These are phyloP conservation scores for Chalciporus sphaerocephalus DNA, from an alignment of 768 basidiomycete species.

Conservation along the genomic window DNA sequence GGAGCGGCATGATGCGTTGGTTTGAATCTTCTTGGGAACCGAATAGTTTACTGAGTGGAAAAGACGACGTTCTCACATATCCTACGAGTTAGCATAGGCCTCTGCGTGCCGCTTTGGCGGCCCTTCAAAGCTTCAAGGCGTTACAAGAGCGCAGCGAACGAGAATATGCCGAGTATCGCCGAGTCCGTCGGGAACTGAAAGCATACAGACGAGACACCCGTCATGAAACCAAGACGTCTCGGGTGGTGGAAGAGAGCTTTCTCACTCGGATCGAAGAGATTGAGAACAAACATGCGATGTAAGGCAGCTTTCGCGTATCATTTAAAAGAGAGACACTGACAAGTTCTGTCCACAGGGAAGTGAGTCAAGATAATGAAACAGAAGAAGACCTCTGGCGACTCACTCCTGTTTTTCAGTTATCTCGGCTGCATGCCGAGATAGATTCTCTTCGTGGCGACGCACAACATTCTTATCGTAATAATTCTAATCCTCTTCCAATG, in stretches of 20 bases:
- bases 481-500: constrained; percentile 48
- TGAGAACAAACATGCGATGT: constrained; percentile 26
- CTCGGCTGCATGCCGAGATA: constrained; percentile 34
- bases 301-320: constrained; percentile 10
- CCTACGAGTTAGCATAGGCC: constrained; percentile 30
- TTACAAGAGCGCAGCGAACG: constrained; percentile 34
- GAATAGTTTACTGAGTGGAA: constrained; percentile 15
- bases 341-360: constrained; percentile 21
- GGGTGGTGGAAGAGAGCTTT: constrained; percentile 36
- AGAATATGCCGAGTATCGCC: constrained; percentile 30
- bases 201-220: constrained; percentile 25
- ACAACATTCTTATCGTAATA: constrained; percentile 29
- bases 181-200: constrained; percentile 30
- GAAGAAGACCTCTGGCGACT: constrained; percentile 12
- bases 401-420: constrained; percentile 26
- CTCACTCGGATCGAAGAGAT: constrained; percentile 32
- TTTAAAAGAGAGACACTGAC: constrained; percentile 10
- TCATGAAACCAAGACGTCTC: constrained; percentile 34
- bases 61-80: constrained; percentile 18
- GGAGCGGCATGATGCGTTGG: not conserved
- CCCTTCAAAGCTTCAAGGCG: constrained; percentile 38
- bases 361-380: constrained; percentile 18
- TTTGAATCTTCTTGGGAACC: constrained; percentile 9
- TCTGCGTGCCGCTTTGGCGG: constrained; percentile 29
- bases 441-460: constrained; percentile 33